Percentiles rank a stretch among this genome's conserved stretches.
phyloP scores from a whole-genome alignment of 2,329 filamentous ascomycete species.

The Endothia cerciana region DNA sequence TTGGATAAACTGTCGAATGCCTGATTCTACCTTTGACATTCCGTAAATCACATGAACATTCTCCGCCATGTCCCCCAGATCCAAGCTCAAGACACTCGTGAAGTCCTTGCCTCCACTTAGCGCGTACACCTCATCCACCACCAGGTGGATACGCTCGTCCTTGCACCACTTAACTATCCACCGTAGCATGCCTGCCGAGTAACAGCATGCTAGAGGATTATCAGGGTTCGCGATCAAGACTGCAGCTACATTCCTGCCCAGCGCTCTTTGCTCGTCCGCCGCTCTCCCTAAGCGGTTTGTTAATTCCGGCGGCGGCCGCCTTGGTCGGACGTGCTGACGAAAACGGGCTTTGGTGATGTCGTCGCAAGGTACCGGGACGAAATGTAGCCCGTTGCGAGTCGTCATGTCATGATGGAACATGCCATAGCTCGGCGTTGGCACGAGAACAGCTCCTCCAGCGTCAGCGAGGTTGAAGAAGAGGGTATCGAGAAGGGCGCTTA shows the following conservation, averaged over 20 bases:
- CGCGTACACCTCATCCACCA: slow-evolving; percentile 28
- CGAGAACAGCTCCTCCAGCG: slow-evolving; percentile 21
- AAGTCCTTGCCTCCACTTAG: slow-evolving; percentile 20
- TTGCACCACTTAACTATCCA: slow-evolving; percentile 24
- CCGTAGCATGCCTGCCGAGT: slow-evolving; percentile 18
- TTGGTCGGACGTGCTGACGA: slow-evolving; percentile 23
- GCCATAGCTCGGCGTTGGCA: slow-evolving; percentile 26
- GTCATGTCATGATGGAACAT: slow-evolving; percentile 25
- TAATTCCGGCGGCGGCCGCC: slow-evolving; percentile 23
- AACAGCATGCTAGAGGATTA: slow-evolving; percentile 25
- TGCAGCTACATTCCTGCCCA: slow-evolving; percentile 23
- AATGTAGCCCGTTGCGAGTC: slow-evolving; percentile 24
- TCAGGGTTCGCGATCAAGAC: slow-evolving; percentile 28
- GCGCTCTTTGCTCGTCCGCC: slow-evolving; percentile 15
- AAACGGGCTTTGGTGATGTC: slow-evolving; percentile 25
- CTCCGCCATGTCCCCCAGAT: slow-evolving; percentile 18
- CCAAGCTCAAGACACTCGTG: slow-evolving; percentile 22
- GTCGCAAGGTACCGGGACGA: slow-evolving; percentile 24
- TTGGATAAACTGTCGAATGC: not conserved
- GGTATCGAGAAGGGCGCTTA: slow-evolving; percentile 24
- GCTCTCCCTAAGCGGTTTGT: slow-evolving; percentile 18
- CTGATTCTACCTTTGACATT: slow-evolving; percentile 8
- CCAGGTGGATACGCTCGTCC: slow-evolving; percentile 23
- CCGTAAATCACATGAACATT: slow-evolving; percentile 26
- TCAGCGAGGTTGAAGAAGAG: slow-evolving; percentile 28